Conservation (phyloP, 1,284 basidiomycete genomes). For the Mycosarcoma maydis region DNA sequence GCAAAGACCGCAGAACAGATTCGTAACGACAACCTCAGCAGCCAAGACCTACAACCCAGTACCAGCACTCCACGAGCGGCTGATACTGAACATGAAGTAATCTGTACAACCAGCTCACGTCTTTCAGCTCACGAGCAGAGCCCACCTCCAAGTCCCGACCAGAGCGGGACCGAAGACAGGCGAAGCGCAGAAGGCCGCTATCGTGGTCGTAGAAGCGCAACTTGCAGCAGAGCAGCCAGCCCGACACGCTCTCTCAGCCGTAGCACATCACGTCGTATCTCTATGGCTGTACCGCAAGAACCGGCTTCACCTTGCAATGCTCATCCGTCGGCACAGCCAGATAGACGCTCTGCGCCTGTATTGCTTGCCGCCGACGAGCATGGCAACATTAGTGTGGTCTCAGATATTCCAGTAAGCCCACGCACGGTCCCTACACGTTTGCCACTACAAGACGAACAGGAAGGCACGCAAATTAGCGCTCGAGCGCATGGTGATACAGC, state of each 20-base stretch:
- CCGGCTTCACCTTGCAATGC: background rate
- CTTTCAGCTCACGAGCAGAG: conserved; percentile 1
- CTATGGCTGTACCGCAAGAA: conserved; percentile 2
- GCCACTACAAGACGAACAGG: background rate
- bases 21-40: conserved; percentile 34
- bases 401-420: conserved; percentile 25
- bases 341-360: conserved; percentile 11
- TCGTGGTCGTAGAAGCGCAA: conserved; percentile 23
- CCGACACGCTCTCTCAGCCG: conserved; percentile 11
- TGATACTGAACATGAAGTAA: background rate
- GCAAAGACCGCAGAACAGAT: conserved; percentile 38
- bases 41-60: conserved; percentile 3
- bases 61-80: background rate
- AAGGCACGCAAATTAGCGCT: background rate
- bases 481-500: background rate
- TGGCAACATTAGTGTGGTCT: conserved; percentile 37
- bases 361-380: conserved; percentile 38
- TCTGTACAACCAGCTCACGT: background rate
- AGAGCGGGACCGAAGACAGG: background rate
- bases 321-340: background rate
- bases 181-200: conserved; percentile 35
- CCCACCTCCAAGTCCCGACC: conserved; percentile 19
- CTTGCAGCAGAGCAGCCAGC: conserved; percentile 34
- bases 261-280: conserved; percentile 14
- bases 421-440: conserved; percentile 3